Conservation (phyloP, 108 stramenopile species). For the Skeletonema marinoi region DNA sequence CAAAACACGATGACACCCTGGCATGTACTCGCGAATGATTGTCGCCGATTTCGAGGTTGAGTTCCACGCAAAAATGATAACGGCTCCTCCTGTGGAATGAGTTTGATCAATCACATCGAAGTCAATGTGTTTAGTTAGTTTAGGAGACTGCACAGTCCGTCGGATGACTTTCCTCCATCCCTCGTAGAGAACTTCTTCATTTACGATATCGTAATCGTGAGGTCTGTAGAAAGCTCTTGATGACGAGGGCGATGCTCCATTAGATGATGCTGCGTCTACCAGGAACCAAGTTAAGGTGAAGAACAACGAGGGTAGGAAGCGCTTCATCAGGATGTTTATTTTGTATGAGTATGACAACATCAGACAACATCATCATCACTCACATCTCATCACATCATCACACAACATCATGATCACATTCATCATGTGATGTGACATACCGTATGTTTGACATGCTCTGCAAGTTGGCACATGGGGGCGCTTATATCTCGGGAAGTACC, state of each 20-base stretch:
- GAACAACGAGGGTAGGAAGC: background rate
- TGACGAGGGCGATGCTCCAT: background rate
- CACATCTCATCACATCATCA: too few relatives aligned
- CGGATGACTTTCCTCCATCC: constrained; percentile 70
- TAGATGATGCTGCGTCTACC: background rate
- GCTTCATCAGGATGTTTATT: background rate
- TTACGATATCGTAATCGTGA: constrained; percentile 56
- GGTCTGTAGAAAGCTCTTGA: constrained; percentile 21
- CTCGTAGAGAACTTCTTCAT: constrained; percentile 60
- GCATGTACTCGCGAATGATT: constrained; percentile 81
- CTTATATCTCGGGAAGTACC: too few relatives aligned
- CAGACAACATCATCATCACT: too few relatives aligned
- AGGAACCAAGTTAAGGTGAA: background rate
- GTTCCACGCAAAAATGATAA: constrained; percentile 85
- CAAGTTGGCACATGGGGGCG: too few relatives aligned
- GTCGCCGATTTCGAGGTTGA: constrained; percentile 72
- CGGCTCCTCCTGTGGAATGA: constrained; percentile 55
- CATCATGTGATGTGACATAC: too few relatives aligned
- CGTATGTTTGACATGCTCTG: too few relatives aligned
- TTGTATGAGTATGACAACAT: too few relatives aligned
- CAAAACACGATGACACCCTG: constrained; percentile 61
- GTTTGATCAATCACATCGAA: constrained; percentile 60
- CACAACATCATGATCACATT: too few relatives aligned
- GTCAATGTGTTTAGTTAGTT: constrained; percentile 55
- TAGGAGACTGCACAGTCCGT: constrained; percentile 49